phyloP scores from a whole-genome alignment of 2,329 filamentous ascomycete species.

The Parafenestella ontariensis region DNA sequence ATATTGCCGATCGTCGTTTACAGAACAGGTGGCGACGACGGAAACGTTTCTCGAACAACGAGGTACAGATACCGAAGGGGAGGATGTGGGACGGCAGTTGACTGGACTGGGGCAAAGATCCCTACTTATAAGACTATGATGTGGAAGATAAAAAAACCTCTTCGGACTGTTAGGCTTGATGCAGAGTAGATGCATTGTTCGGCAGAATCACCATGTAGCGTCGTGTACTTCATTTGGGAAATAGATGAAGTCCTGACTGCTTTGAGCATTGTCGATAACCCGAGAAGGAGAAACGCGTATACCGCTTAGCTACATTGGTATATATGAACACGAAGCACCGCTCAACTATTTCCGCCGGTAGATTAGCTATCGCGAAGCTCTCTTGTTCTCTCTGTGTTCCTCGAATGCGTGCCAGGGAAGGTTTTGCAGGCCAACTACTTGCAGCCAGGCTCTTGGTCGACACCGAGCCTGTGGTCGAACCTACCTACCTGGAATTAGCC shows the following conservation, averaged over 20 bases:
- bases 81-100: conserved; percentile 4
- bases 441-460: conserved; percentile 21
- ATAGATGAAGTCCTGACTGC: conserved; percentile 35
- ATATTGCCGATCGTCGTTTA: conserved; percentile 26
- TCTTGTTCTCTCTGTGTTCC: neutral
- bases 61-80: conserved; percentile 7
- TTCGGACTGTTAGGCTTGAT: no score
- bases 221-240: conserved; percentile 38
- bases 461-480: conserved; percentile 25
- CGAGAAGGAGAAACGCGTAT: conserved; percentile 24
- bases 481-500: conserved; percentile 26
- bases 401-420: conserved; percentile 14
- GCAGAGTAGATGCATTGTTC: no score
- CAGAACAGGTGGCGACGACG: conserved; percentile 1
- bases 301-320: conserved; percentile 11
- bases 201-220: conserved; percentile 20
- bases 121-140: conserved; percentile 38
- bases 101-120: conserved; percentile 12
- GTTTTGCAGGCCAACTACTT: conserved; percentile 4
- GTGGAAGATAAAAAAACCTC: no score
- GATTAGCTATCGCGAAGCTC: conserved; percentile 8
- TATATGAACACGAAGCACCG: conserved; percentile 25
- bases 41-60: neutral
- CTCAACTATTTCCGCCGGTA: conserved; percentile 24
- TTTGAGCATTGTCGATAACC: conserved; percentile 20